Conservation (phyloP, 805 yeast genomes). For the Sugiyamaella americana region DNA sequence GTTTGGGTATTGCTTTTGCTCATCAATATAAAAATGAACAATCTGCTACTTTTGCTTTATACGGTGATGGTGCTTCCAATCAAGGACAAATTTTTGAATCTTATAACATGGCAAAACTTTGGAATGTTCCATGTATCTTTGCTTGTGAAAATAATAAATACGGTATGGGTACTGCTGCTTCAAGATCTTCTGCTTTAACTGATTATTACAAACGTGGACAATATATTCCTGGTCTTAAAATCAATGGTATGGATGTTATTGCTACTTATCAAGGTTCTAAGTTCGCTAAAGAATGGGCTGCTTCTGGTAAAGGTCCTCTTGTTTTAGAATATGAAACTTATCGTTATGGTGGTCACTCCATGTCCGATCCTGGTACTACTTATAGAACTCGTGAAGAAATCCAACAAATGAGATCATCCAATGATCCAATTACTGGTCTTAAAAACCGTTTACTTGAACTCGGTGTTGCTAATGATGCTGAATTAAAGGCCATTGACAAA, state of each 20-base stretch:
- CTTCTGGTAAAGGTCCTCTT: conserved; percentile 90
- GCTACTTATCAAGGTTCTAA: conserved; percentile 94
- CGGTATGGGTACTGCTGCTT: conserved; percentile 99
- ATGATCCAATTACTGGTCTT: conserved; percentile 95
- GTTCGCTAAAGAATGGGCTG: conserved; percentile 95
- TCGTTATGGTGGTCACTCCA: conserved; percentile 99
- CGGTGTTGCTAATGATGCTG: conserved; percentile 87
- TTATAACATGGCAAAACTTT: conserved; percentile 97
- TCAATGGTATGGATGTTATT: conserved; percentile 96
- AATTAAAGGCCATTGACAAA: conserved; percentile 90
- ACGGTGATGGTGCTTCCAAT: conserved; percentile 99
- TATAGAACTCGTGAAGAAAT: conserved; percentile 99
- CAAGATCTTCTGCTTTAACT: conserved; percentile 93
- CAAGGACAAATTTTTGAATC: conserved; percentile 99
- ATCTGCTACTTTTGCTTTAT: conserved; percentile 77
- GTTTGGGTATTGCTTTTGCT: conserved; percentile 97
- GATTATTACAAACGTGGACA: conserved; percentile 99
- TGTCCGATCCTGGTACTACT: conserved; percentile 99
- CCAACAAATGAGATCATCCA: conserved; percentile 97
- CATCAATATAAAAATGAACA: conserved; percentile 76
- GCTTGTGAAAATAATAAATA: conserved; percentile 99
- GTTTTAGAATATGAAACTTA: conserved; percentile 96
- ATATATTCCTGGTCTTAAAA: conserved; percentile 97
- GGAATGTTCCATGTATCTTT: conserved; percentile 92
- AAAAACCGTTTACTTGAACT: conserved; percentile 79